Evolutionary conservation across 1,284 basidiomycete genomes (phyloP), one percentile per base, ranked within the genome.

Genomic region (Fomitopsis betulina): DNA sequence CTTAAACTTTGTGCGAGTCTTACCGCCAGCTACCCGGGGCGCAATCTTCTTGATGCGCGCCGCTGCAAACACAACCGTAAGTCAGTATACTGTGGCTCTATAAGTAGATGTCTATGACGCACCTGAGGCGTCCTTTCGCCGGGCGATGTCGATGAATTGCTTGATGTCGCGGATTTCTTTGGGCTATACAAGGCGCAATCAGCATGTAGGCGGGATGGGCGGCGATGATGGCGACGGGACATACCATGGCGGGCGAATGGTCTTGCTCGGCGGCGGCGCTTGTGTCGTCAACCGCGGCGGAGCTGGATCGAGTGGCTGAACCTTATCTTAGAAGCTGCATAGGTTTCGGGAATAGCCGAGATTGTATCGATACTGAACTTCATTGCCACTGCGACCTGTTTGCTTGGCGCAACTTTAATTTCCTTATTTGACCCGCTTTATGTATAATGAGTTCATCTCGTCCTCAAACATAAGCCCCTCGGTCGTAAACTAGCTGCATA

Each of bases 161-260:
- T 99, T 99, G 84, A 99, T 98, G 79, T 99, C 96, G 71, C 85
- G 85, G 79, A 99, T 89, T 87, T 98, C 93, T 82, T 97, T 94
- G 64, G 96, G 96, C 96, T 98, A 73, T 63, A 9, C n/a, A 33
- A 35, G 2, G 17, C 4, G 5, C 1, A 4, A 25, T 47, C 45
- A 47, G 45, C 45, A 47, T 9, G 19, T 25, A 30, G 4, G 10
- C 25, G 6, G n/a, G 7, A 1, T 8, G 25, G 10, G 6, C 25
- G 42, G 10, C 27, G 21, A 53, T 5, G 47, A 10, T 10, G 52
- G 33, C 21, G 55, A 25, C 21, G 10, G 19, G 38, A 45, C 68
- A 50, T 60, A 67, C 70, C 70, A 71, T 71, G 67, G 67, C 65
- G 62, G 58, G 60, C 55, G 51, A 45, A 47, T 52, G 56, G 64